phyloP scores from a whole-genome alignment of 768 basidiomycete species.

The Mycena crocata region DNA sequence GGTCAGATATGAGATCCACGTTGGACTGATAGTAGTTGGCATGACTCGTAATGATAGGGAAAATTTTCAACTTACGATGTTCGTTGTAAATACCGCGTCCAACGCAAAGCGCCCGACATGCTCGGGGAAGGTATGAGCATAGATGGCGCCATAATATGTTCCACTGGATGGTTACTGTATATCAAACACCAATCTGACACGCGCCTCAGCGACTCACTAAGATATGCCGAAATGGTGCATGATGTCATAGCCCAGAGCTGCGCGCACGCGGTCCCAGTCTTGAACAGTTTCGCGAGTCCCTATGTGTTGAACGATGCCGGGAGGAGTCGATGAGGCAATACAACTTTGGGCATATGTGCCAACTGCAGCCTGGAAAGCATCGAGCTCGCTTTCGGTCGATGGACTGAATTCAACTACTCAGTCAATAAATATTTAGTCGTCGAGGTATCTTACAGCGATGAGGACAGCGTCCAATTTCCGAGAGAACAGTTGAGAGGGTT shows the following conservation, averaged over 20 bases:
- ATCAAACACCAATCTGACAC: neutral
- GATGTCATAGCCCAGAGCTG: slow-evolving; percentile 21
- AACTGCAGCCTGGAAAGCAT: slow-evolving; percentile 15
- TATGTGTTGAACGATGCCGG: slow-evolving; percentile 19
- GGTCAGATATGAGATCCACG: slow-evolving; percentile 13
- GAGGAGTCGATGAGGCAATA: slow-evolving; percentile 9
- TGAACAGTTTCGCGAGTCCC: slow-evolving; percentile 18
- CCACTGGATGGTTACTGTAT: slow-evolving; percentile 23
- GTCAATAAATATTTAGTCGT: neutral
- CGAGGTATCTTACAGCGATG: slow-evolving; percentile 11
- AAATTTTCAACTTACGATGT: slow-evolving; percentile 1
- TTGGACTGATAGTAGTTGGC: slow-evolving; percentile 1
- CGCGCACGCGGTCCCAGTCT: slow-evolving; percentile 27
- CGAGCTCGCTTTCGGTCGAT: neutral
- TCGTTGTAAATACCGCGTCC: slow-evolving; percentile 22
- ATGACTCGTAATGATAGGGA: neutral
- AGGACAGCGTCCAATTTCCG: slow-evolving; percentile 1
- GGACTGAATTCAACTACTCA: slow-evolving; percentile 2
- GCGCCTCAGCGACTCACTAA: slow-evolving; percentile 9
- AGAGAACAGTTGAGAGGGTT: slow-evolving; percentile 24
- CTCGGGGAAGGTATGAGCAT: slow-evolving; percentile 21
- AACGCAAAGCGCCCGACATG: slow-evolving; percentile 18
- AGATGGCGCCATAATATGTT: slow-evolving; percentile 18
- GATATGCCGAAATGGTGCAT: slow-evolving; percentile 25
- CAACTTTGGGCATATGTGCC: slow-evolving; percentile 18